phyloP scores from a whole-genome alignment of 768 basidiomycete genomes.

The Suillus discolor region DNA sequence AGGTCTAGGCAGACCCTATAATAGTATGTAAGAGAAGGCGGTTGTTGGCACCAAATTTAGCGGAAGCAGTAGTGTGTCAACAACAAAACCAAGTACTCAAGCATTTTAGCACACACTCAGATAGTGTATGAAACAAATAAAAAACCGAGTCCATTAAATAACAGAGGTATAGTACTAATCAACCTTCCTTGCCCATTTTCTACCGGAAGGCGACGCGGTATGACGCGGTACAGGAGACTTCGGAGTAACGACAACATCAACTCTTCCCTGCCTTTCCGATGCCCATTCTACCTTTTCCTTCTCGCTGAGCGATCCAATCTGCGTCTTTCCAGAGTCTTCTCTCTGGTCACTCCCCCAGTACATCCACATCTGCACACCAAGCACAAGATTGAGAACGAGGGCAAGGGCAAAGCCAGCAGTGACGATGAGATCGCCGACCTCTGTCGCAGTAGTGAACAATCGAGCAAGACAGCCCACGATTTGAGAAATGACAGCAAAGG shows the following conservation, averaged over 20 bases:
- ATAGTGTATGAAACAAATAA: not conserved
- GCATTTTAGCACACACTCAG: not conserved
- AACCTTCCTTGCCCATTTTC: constrained; percentile 76
- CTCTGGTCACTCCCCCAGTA: constrained; percentile 70
- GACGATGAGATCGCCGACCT: constrained; percentile 83
- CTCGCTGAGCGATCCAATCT: constrained; percentile 25
- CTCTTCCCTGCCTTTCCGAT: constrained; percentile 28
- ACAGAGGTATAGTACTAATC: constrained; percentile 45
- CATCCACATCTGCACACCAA: constrained; percentile 82
- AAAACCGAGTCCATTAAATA: constrained; percentile 2
- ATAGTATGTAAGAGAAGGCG: not conserved
- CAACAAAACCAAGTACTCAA: not conserved
- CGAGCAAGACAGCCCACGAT: constrained; percentile 89
- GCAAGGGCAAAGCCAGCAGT: constrained; percentile 84
- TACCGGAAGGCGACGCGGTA: constrained; percentile 50
- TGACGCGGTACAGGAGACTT: constrained; percentile 45
- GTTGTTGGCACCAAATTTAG: not conserved
- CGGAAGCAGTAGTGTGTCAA: not conserved
- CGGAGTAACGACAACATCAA: constrained; percentile 48
- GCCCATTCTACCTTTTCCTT: constrained; percentile 29
- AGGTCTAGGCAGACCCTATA: not conserved
- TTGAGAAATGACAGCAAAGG: constrained; percentile 89
- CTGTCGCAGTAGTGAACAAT: constrained; percentile 90
- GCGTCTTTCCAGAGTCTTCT: constrained; percentile 26
- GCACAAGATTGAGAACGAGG: constrained; percentile 77